Evolutionary conservation across 768 basidiomycete species (phyloP), one percentile per base, ranked within the genome.

Genomic region (Tremella fuciformis): DNA sequence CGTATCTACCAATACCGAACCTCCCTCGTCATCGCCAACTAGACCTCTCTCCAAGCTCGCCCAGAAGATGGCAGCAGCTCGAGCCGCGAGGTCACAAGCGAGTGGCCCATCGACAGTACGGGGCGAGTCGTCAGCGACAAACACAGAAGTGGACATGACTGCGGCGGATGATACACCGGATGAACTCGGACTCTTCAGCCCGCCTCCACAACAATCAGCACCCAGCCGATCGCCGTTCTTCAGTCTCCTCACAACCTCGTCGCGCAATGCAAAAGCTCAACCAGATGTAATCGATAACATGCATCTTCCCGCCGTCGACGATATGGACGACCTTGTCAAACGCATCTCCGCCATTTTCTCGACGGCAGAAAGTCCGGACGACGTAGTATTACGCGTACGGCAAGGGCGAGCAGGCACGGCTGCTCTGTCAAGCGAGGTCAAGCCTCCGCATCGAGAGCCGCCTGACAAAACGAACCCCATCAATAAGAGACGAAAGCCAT

Each of bases 341-440:
- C 60, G 66, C 24, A 65, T 71, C 47, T 84, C 9, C 91, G 92
- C 70, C 85, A 91, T 66, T 8, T 73, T 73, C 34, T 54, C 55
- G 0, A 57, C 19, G 62, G 82, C 81, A 21, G 89, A 89, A 37
- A 96, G 92, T 76, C 94, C 94, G 19, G 94, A 98, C 66, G 94
- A 97, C 69, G 78, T 89, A 62, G 85, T 97, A 8, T 54, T 73
- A 13, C 53, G 60, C 2, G 66, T 61, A 25, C 38, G 68, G 41
- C 58, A 63, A 46, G 68, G 68, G 9, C 57, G 71, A 53, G 71
- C 59, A 2, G 71, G 67, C 9, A 67, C 65, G 6, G 65, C 64
- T 7, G 59, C 57, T n/a, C 11, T 58, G 19, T 46, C 52, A 16
- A 48, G 65, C 4, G 49, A 58, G 16, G 58, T 60, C 37, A 67